These are phyloP conservation scores for Xylaria intraflava DNA, from an alignment of 495 filamentous ascomycete genomes.

Conservation along the genomic window DNA sequence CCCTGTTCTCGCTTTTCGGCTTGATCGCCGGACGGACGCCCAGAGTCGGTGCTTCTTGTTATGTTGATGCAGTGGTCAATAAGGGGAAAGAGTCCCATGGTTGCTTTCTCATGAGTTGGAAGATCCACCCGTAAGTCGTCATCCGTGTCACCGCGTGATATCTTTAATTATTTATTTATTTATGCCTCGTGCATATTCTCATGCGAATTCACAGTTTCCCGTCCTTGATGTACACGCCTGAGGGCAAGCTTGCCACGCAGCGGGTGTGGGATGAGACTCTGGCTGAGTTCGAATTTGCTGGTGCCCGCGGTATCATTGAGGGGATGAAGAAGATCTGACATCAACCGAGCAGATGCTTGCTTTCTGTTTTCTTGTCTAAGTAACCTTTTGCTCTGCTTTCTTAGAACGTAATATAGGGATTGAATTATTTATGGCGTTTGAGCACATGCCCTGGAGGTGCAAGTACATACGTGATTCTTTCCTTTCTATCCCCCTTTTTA, in stretches of 20 bases:
- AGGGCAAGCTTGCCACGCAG: constrained; percentile 27
- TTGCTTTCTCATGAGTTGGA: constrained; percentile 33
- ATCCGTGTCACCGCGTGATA: not conserved
- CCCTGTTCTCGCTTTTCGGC: constrained; percentile 8
- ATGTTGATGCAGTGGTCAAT: constrained; percentile 30
- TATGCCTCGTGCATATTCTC: no score
- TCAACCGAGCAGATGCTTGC: no score
- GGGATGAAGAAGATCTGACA: constrained; percentile 13
- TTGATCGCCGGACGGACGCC: constrained; percentile 20
- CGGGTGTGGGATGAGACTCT: constrained; percentile 38
- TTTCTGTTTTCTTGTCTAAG: no score
- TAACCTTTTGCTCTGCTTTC: no score
- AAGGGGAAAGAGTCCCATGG: constrained; percentile 39
- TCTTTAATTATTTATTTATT: no score
- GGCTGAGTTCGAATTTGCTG: constrained; percentile 33
- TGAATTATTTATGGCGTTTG: no score
- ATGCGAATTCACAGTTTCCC: constrained; percentile 10
- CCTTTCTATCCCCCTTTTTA: no score
- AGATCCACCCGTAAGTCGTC: constrained; percentile 33
- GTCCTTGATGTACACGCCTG: constrained; percentile 26
- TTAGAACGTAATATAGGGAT: no score
- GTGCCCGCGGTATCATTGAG: constrained; percentile 25
- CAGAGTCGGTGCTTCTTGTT: constrained; percentile 28
- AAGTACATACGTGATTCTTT: no score
- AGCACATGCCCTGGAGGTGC: no score